phyloP scores from a whole-genome alignment of 768 basidiomycete genomes.

The Russula lepida region DNA sequence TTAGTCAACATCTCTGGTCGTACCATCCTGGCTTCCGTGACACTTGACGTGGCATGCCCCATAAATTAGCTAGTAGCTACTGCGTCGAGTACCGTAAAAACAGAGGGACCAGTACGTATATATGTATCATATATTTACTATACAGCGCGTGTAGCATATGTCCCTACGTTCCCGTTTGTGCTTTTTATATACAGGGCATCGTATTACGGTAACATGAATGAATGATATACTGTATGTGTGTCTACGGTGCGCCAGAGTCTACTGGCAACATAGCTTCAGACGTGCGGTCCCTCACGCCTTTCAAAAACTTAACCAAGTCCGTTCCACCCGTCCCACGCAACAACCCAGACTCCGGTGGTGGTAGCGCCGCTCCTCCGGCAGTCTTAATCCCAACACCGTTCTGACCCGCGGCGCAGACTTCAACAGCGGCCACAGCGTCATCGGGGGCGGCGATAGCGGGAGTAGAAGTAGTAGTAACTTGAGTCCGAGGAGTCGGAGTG shows the following conservation, averaged over 20 bases:
- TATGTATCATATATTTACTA: no score
- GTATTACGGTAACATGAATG: no score
- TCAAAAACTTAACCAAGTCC: conserved; percentile 46
- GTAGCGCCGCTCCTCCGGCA: conserved; percentile 2
- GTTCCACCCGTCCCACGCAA: conserved; percentile 53
- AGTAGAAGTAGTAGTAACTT: no score
- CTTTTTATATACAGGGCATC: background rate
- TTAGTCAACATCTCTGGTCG: background rate
- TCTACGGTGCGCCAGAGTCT: background rate
- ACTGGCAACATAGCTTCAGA: conserved; percentile 27
- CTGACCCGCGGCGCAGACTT: background rate
- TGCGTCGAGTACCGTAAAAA: no score
- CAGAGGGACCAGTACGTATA: no score
- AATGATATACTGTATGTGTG: background rate
- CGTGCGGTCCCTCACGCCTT: conserved; percentile 46
- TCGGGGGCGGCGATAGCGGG: no score
- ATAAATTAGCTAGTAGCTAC: no score
- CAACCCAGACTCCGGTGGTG: no score
- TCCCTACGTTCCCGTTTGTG: background rate
- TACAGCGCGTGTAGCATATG: no score
- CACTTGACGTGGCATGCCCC: no score
- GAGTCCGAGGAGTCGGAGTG: no score
- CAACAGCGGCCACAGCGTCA: background rate
- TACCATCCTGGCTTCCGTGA: no score
- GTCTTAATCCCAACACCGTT: conserved; percentile 9